These are phyloP conservation scores for Abrus precatorius DNA, from an alignment of 306 rosid species.

Conservation along the genomic window DNA sequence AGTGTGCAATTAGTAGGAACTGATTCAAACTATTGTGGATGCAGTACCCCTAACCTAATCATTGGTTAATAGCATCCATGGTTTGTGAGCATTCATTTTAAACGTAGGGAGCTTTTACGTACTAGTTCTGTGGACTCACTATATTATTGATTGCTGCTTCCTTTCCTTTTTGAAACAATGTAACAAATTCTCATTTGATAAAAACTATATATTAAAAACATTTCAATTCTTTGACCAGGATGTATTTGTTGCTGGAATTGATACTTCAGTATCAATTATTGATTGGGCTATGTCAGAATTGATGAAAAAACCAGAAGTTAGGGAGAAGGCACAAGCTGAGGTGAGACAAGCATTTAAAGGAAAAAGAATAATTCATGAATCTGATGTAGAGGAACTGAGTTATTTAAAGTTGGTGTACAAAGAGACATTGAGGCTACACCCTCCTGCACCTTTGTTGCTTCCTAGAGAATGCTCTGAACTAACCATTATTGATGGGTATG, in stretches of 20 bases:
- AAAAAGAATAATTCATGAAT: background rate
- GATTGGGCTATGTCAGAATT: conserved; percentile 35
- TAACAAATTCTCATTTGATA: no score
- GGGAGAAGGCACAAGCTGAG: conserved; percentile 11
- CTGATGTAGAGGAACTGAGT: conserved; percentile 12
- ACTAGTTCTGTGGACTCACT: no score
- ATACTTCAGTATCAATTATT: conserved; percentile 5
- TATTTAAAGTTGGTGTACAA: conserved; percentile 27
- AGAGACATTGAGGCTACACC: conserved; percentile 28
- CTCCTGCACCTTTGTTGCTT: conserved; percentile 24
- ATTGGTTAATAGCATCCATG: no score
- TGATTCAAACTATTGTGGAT: no score
- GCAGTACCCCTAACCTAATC: no score
- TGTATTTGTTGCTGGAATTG: conserved; percentile 14
- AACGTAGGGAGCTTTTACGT: no score
- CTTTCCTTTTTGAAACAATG: no score
- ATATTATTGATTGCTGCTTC: no score
- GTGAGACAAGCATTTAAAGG: conserved; percentile 21
- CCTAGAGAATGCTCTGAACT: conserved; percentile 8
- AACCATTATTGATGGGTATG: conserved; percentile 22
- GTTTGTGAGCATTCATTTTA: no score
- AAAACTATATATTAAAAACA: no score
- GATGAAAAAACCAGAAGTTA: conserved; percentile 28
- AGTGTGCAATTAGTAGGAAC: no score
- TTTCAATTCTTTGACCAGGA: background rate